Conservation (phyloP, 73 alveolate species). For the Urostyla sp. region DNA sequence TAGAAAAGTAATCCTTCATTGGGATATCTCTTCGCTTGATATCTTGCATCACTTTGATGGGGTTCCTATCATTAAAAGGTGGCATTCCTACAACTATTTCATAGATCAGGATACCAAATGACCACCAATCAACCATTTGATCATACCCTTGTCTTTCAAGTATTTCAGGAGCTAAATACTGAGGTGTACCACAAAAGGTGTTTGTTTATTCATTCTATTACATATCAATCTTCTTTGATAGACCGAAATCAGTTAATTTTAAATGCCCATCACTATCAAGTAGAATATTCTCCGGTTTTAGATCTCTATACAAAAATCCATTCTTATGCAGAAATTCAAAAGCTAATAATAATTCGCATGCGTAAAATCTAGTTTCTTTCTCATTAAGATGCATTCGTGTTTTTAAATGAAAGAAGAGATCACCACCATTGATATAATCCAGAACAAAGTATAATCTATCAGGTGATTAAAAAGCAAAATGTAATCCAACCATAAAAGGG, state of each 20-base stretch:
- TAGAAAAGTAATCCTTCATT: conserved; percentile 64
- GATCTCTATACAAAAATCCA: conserved; percentile 75
- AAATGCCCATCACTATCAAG: conserved; percentile 82
- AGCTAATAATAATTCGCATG: conserved; percentile 79
- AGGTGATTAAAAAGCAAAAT: conserved; percentile 84
- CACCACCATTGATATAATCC: conserved; percentile 88
- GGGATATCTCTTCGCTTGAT: conserved; percentile 54
- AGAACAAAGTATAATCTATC: conserved; percentile 80
- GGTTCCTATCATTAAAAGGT: conserved; percentile 76
- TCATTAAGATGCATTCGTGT: conserved; percentile 72
- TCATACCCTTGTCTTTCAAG: conserved; percentile 74
- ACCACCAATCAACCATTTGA: conserved; percentile 83
- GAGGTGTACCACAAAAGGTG: conserved; percentile 85
- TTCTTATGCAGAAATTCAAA: conserved; percentile 77
- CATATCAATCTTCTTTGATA: conserved; percentile 70
- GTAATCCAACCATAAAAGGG: conserved; percentile 78
- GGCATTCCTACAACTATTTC: conserved; percentile 92
- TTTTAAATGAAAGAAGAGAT: conserved; percentile 73
- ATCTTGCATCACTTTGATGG: conserved; percentile 62
- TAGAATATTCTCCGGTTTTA: conserved; percentile 82
- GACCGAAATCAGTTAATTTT: conserved; percentile 81
- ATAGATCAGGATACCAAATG: conserved; percentile 80
- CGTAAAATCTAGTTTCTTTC: conserved; percentile 77
- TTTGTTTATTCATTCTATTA: conserved; percentile 65
- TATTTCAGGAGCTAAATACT: conserved; percentile 83